Evolutionary conservation across 768 basidiomycete genomes (phyloP).

Genomic region (Coprinopsis sp.): DNA sequence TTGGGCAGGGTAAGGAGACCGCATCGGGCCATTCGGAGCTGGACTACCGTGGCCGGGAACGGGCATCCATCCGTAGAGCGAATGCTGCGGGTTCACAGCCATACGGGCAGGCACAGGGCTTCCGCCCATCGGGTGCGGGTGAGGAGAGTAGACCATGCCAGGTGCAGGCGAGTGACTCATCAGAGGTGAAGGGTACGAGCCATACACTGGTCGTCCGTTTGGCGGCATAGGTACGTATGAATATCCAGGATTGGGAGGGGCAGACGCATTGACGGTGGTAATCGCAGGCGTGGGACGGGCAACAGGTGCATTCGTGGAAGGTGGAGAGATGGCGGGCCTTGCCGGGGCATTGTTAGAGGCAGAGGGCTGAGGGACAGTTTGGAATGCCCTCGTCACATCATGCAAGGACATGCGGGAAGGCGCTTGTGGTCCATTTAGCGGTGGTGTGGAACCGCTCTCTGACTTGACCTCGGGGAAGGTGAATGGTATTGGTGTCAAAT

Average conservation of each 20-base stretch:
- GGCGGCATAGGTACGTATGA: conserved; percentile 27
- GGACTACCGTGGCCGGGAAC: conserved; percentile 36
- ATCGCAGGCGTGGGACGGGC: conserved; percentile 33
- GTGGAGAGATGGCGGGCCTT: conserved; percentile 49
- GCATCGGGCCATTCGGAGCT: conserved; percentile 47
- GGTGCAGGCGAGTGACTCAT: conserved; percentile 69
- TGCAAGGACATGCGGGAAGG: conserved; percentile 75
- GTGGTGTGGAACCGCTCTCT: conserved; percentile 79
- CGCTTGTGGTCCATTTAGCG: conserved; percentile 43
- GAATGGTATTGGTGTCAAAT: conserved; percentile 73
- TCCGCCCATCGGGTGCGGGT: conserved; percentile 51
- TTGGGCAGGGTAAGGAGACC: conserved; percentile 63
- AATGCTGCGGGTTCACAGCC: conserved; percentile 56
- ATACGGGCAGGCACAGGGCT: conserved; percentile 63
- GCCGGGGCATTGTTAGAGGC: conserved; percentile 42
- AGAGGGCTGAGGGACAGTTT: conserved; percentile 69
- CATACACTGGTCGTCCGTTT: conserved; percentile 54
- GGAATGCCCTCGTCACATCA: conserved; percentile 84
- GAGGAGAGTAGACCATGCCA: conserved; percentile 58
- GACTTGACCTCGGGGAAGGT: conserved; percentile 83
- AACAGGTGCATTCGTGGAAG: conserved; percentile 42
- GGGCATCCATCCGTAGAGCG: conserved; percentile 64
- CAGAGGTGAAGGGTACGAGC: conserved; percentile 62
- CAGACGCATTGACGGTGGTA: conserved; percentile 3
- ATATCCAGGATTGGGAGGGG: neutral